Evolutionary conservation across 2,329 filamentous ascomycete species (phyloP).

Genomic region (Dendryphion nanum): DNA sequence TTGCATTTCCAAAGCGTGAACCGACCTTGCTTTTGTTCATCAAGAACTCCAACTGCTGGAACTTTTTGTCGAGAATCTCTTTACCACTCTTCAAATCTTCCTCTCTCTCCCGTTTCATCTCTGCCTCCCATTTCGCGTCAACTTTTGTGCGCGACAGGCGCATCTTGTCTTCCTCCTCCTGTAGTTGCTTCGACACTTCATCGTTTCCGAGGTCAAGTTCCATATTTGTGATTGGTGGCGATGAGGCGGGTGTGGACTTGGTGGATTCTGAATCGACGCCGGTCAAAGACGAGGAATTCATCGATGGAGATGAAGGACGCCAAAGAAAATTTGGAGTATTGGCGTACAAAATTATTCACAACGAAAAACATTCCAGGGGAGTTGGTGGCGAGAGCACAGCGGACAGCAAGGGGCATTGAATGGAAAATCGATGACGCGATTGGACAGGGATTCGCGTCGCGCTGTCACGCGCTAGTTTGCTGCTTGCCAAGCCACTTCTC

Average conservation of each 20-base stretch:
- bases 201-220: constrained; percentile 13
- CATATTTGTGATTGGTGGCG: constrained; percentile 30
- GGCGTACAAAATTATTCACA: background rate
- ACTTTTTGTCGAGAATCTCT: constrained; percentile 49
- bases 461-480: too few relatives aligned
- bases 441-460: background rate
- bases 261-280: constrained; percentile 19
- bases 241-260: constrained; percentile 34
- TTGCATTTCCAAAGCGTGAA: too few relatives aligned
- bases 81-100: constrained; percentile 47
- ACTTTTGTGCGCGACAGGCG: constrained; percentile 41
- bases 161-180: constrained; percentile 48
- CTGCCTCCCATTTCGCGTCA: constrained; percentile 45
- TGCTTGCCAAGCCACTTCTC: too few relatives aligned
- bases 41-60: constrained; percentile 52
- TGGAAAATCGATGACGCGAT: background rate
- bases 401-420: background rate
- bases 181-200: constrained; percentile 41
- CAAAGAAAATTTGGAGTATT: background rate
- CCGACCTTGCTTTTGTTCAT: constrained; percentile 51
- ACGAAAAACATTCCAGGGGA: background rate
- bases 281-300: constrained; percentile 17
- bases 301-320: background rate
- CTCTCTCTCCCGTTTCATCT: constrained; percentile 46
- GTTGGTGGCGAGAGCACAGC: background rate